Percentiles rank a stretch among this genome's conserved stretches.
phyloP scores from a whole-genome alignment of 192 early-diverging fungal species.

The Chytriomyces sp. region DNA sequence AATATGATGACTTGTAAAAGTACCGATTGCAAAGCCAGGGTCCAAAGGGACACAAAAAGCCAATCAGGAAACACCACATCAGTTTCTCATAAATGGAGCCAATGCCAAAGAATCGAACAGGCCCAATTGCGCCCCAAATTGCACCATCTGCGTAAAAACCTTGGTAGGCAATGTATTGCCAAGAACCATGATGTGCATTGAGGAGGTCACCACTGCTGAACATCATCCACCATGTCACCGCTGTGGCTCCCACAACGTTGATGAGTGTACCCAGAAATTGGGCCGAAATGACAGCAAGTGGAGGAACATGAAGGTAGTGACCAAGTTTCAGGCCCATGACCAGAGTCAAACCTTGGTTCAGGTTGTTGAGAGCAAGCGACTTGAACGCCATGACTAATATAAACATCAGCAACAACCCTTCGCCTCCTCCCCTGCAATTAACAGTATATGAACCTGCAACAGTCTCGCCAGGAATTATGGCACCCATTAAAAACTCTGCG shows the following conservation, averaged over 20 bases:
- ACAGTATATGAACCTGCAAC: too few species aligned
- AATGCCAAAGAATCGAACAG: constrained; percentile 61
- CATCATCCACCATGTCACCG: constrained; percentile 33
- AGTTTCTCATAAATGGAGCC: constrained; percentile 38
- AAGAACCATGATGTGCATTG: constrained; percentile 17
- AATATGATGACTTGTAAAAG: constrained; percentile 40
- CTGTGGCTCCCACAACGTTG: constrained; percentile 53
- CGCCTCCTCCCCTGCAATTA: too few species aligned
- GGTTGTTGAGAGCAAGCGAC: constrained; percentile 76
- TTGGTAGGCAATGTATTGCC: constrained; percentile 34
- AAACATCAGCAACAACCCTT: too few species aligned
- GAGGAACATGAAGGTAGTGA: constrained; percentile 72
- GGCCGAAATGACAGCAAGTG: constrained; percentile 51
- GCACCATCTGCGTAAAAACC: constrained; percentile 68
- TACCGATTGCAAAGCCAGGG: constrained; percentile 36
- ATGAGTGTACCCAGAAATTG: constrained; percentile 66
- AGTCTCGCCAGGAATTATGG: constrained; percentile 75
- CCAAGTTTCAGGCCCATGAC: constrained; percentile 73
- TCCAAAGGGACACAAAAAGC: constrained; percentile 39
- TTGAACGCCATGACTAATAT: constrained; percentile 86
- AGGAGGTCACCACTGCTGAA: constrained; percentile 16
- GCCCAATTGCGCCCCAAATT: constrained; percentile 81
- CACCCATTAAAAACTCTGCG: constrained; percentile 83
- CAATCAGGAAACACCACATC: constrained; percentile 39
- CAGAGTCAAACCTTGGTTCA: constrained; percentile 76